Conservation (phyloP, 345 rosid species). For the Brassica juncea region DNA sequence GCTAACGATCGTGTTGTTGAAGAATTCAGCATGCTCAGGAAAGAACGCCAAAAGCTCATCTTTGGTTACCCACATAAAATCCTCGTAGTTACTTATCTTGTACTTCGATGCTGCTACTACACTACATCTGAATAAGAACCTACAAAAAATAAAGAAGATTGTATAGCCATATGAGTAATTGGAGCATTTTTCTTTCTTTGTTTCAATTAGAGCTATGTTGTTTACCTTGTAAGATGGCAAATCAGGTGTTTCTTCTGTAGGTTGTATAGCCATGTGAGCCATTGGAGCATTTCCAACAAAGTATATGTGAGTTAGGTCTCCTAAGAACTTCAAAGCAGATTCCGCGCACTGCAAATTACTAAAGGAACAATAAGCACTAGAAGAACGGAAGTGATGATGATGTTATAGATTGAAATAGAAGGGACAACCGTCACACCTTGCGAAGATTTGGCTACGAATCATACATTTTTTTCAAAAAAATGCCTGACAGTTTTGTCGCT, state of each 20-base stretch:
- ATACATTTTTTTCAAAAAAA: slow-evolving; percentile 80
- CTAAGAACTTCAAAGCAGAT: slow-evolving; percentile 72
- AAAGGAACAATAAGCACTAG: too few species aligned
- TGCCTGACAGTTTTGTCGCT: slow-evolving; percentile 75
- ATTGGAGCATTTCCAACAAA: slow-evolving; percentile 97
- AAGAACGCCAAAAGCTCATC: slow-evolving; percentile 83
- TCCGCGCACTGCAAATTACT: slow-evolving; percentile 75
- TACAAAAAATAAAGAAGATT: slow-evolving; percentile 35
- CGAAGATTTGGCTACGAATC: slow-evolving; percentile 89
- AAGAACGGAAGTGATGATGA: slow-evolving; percentile 13
- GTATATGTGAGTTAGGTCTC: slow-evolving; percentile 79
- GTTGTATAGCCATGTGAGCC: slow-evolving; percentile 74
- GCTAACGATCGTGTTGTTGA: slow-evolving; percentile 86
- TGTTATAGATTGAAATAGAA: background rate
- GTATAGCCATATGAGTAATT: slow-evolving; percentile 74
- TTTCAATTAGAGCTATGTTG: slow-evolving; percentile 11
- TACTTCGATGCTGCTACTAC: slow-evolving; percentile 73
- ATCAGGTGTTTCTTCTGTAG: slow-evolving; percentile 45
- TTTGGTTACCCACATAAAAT: slow-evolving; percentile 91
- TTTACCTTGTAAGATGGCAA: slow-evolving; percentile 62
- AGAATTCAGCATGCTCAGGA: slow-evolving; percentile 72
- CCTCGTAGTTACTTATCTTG: slow-evolving; percentile 61
- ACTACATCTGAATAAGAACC: slow-evolving; percentile 90
- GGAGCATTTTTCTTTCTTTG: slow-evolving; percentile 54
- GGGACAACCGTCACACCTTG: slow-evolving; percentile 23